phyloP scores from a whole-genome alignment of 805 yeast species.

The Suhomyces xylopsoci region DNA sequence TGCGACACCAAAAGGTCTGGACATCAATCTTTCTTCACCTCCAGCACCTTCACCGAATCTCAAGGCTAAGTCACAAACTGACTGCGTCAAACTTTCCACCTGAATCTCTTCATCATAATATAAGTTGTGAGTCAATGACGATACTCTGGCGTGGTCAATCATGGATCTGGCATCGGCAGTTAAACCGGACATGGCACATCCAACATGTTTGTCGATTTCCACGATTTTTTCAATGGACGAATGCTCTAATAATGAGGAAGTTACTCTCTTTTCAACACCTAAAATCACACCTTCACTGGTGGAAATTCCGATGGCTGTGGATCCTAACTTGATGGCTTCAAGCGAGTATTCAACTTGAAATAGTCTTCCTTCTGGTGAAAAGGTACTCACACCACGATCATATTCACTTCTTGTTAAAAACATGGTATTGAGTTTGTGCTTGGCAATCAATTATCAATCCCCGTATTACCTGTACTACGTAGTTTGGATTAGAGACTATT shows the following conservation, averaged over 20 bases:
- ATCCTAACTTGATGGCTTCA: conserved; percentile 95
- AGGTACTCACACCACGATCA: conserved; percentile 97
- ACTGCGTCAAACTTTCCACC: conserved; percentile 91
- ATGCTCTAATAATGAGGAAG: conserved; percentile 85
- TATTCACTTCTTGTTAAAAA: conserved; percentile 99
- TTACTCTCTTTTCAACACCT: conserved; percentile 96
- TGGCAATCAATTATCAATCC: background rate
- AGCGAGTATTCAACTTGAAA: conserved; percentile 97
- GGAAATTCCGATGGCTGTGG: conserved; percentile 95
- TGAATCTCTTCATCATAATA: conserved; percentile 90
- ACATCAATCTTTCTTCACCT: conserved; percentile 93
- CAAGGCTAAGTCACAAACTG: conserved; percentile 94
- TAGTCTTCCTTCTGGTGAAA: conserved; percentile 97
- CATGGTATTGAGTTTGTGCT: conserved; percentile 38
- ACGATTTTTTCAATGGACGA: conserved; percentile 94
- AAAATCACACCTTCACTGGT: conserved; percentile 94
- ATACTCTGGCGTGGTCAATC: conserved; percentile 97
- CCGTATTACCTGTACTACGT: background rate
- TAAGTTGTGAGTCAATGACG: conserved; percentile 80
- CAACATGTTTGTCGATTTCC: conserved; percentile 90
- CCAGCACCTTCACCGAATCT: conserved; percentile 97
- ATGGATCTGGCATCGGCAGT: conserved; percentile 98
- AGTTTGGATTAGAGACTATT: background rate
- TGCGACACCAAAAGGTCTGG: conserved; percentile 99
- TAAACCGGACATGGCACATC: conserved; percentile 98